A percentile compares a stretch with the other conserved stretches of the same genome.
Conservation (phyloP, 371 early-diverging fungal species). For the Saksenaea oblongispora region DNA sequence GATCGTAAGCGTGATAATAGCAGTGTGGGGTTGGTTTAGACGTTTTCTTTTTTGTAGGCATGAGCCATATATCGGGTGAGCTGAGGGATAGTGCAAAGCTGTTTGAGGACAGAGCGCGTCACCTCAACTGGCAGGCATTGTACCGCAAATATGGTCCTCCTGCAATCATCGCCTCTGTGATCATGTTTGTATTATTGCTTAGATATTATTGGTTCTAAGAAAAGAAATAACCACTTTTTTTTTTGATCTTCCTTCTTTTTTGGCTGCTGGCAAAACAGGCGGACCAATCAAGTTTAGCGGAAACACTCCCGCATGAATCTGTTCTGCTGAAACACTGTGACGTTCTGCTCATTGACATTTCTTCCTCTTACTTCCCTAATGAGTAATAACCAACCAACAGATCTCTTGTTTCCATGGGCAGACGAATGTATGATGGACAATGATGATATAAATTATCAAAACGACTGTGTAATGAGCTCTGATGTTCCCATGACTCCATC, state of each 20-base stretch:
- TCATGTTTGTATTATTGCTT: conserved; percentile 81
- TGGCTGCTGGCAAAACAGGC: neutral
- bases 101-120: conserved; percentile 65
- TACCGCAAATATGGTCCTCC: conserved; percentile 96
- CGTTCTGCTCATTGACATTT: neutral
- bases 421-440: neutral
- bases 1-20: conserved; percentile 57
- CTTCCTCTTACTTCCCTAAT: neutral
- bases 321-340: neutral
- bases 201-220: conserved; percentile 69
- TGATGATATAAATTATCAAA: neutral
- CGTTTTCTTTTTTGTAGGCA: conserved; percentile 16
- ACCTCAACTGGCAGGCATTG: conserved; percentile 84
- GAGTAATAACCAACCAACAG: neutral
- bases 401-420: neutral
- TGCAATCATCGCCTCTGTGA: conserved; percentile 71
- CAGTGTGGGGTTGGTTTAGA: neutral
- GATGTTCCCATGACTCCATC: neutral
- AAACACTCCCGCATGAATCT: neutral
- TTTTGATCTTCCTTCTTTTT: neutral
- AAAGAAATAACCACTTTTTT: neutral
- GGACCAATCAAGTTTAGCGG: neutral
- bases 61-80: conserved; percentile 56
- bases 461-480: neutral
- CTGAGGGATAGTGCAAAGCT: conserved; percentile 56